phyloP scores from a whole-genome alignment of 2,329 filamentous ascomycete species.

The Phoma sp. region DNA sequence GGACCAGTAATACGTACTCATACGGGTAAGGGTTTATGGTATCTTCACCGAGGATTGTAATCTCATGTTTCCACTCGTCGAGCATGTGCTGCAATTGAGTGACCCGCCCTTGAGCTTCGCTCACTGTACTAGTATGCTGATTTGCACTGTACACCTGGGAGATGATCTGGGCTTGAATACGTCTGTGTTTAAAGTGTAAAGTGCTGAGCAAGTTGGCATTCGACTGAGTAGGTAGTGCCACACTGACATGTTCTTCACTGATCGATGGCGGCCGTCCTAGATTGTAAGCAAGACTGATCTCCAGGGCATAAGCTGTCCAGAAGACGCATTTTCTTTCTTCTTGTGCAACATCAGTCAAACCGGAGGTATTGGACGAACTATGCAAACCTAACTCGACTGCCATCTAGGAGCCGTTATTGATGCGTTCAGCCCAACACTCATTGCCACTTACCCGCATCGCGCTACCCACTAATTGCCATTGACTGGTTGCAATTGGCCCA shows the following conservation, averaged over 20 bases:
- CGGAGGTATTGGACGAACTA: neutral
- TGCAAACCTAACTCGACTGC: neutral
- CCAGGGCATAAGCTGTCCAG: conserved; percentile 6
- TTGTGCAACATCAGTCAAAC: neutral
- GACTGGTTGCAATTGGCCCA: neutral
- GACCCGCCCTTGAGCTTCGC: neutral
- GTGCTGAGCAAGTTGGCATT: neutral
- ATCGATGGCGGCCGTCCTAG: conserved; percentile 7
- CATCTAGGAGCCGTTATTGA: neutral
- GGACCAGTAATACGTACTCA: neutral
- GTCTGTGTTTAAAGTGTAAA: conserved; percentile 8
- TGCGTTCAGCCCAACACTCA: neutral
- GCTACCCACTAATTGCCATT: conserved; percentile 4
- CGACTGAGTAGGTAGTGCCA: neutral
- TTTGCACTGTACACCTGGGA: conserved; percentile 2
- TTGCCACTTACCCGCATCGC: conserved; percentile 6
- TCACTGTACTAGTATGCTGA: neutral
- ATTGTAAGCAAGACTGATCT: conserved; percentile 10
- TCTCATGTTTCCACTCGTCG: neutral
- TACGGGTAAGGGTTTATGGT: neutral
- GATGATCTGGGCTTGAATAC: conserved; percentile 3
- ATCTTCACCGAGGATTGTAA: too few relatives aligned
- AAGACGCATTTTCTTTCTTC: neutral
- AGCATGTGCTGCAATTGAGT: neutral
- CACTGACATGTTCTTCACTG: conserved; percentile 5